Base-by-base conservation (phyloP, 2,329 filamentous ascomycete genomes). In the Mollisiaceae sp. region DNA sequence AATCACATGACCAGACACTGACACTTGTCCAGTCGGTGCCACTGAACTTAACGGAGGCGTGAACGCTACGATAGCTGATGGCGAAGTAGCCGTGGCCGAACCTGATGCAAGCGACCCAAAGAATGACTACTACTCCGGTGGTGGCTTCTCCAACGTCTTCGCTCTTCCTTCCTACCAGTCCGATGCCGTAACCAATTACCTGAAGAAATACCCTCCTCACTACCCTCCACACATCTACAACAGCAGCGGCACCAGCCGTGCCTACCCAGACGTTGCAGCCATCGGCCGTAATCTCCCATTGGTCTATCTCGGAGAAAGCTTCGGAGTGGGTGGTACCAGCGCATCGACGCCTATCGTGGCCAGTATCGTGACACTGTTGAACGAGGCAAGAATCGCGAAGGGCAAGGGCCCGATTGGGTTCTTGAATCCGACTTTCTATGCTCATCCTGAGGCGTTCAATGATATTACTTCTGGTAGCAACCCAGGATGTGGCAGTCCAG, bases 331-430 rank as follows among this genome's bases (percentile, higher is more conserved):
- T 11, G 73, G 74, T 9, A 74, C 74, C 1, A 71, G 67, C 4
- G 69, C 73, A 3, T 82, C 86, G 0, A 77, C 84, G 1, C 89
- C 89, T 0, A 78, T 86, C 0, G 84, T 85, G 24, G 83, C 84
- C 0, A 83, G 82, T 9, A 79, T 90, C 59, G 78, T 91, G 12
- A 66, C 78, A 1, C 69, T 76, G 0, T 72, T 79, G 45, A 79
- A 79, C 22, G 77, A 78, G 60, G 77, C 75, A 63, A 69, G 77
- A 36, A 62, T 79, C n/a, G 73, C 72, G 1, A 71, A 59, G 12
- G 72, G 73, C 1, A 78, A 77, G 65, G 59, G 69, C 12, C 73
- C 77, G 0, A 71, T 79, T n/a, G 78, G 78, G 0, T 79, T 78
- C 50, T 71, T 78, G 9, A 79, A 79, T 58, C 78, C 78, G 2